These are phyloP conservation scores for Cryphonectria naterciae DNA, from an alignment of 2,329 filamentous ascomycete genomes.

Conservation along the genomic window DNA sequence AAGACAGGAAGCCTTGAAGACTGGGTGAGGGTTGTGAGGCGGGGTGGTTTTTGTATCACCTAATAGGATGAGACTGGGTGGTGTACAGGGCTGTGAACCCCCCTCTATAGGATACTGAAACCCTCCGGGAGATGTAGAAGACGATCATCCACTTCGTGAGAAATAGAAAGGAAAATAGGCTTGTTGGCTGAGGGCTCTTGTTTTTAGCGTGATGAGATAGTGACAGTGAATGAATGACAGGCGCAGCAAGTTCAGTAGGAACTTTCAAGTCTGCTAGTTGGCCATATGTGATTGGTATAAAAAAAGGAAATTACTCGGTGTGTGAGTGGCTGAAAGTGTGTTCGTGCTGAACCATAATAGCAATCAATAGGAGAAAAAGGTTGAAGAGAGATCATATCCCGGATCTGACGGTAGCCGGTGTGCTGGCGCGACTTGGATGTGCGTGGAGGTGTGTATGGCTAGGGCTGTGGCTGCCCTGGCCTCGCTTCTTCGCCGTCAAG, in stretches of 20 bases:
- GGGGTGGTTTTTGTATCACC: not conserved
- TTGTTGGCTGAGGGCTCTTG: slow-evolving; percentile 3
- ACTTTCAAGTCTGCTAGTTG: slow-evolving; percentile 7
- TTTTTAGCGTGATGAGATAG: not conserved
- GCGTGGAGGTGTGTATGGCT: slow-evolving; percentile 35
- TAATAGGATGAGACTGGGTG: not conserved
- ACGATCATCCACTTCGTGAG: slow-evolving; percentile 25
- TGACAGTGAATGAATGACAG: slow-evolving; percentile 11
- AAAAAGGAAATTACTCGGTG: slow-evolving; percentile 24
- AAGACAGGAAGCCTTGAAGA: slow-evolving; percentile 4
- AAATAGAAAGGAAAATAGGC: slow-evolving; percentile 7
- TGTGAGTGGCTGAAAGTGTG: slow-evolving; percentile 12
- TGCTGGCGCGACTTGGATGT: slow-evolving; percentile 27
- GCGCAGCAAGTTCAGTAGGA: slow-evolving; percentile 4
- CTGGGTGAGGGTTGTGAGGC: not conserved
- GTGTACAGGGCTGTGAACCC: slow-evolving; percentile 1
- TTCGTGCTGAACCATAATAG: slow-evolving; percentile 3
- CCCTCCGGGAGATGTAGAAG: slow-evolving; percentile 10
- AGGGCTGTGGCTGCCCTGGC: slow-evolving; percentile 44
- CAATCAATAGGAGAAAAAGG: not conserved
- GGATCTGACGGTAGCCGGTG: slow-evolving; percentile 33
- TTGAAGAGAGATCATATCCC: slow-evolving; percentile 27
- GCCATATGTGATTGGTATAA: slow-evolving; percentile 17
- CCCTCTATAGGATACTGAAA: not conserved
- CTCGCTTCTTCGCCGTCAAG: slow-evolving; percentile 54